A percentile compares a stretch with the other conserved stretches of the same genome.
These are phyloP conservation scores for Amphicarpaea edgeworthii DNA, from an alignment of 306 rosid genomes.

Conservation along the genomic window DNA sequence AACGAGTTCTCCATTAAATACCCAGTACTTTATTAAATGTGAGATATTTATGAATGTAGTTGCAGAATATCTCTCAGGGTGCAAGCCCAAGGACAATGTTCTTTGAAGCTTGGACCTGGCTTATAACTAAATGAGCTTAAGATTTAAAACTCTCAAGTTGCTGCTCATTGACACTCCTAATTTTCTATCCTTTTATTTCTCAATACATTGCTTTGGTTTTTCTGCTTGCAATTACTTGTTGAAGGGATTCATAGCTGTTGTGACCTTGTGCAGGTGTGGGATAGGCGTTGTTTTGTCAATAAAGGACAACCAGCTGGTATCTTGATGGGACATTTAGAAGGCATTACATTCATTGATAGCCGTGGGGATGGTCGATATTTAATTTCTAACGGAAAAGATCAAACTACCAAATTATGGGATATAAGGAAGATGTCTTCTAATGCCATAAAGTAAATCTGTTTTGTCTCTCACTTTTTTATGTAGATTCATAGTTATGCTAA, in stretches of 20 bases:
- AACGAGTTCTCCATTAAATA: slow-evolving; percentile 12
- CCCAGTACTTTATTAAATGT: slow-evolving; percentile 1
- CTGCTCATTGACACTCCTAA: neutral
- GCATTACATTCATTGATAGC: slow-evolving; percentile 85
- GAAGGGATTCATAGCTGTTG: slow-evolving; percentile 26
- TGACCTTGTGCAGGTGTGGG: slow-evolving; percentile 80
- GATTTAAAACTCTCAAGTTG: slow-evolving; percentile 11
- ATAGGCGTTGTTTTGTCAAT: slow-evolving; percentile 78
- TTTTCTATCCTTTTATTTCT: slow-evolving; percentile 17
- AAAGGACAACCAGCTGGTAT: slow-evolving; percentile 80
- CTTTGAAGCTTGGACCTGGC: slow-evolving; percentile 10
- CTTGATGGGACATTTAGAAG: slow-evolving; percentile 88
- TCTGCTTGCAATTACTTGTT: slow-evolving; percentile 29
- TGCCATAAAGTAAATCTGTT: slow-evolving; percentile 56
- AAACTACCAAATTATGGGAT: slow-evolving; percentile 94
- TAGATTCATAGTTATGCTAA: slow-evolving; percentile 9
- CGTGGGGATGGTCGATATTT: slow-evolving; percentile 93
- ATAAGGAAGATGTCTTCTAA: slow-evolving; percentile 80
- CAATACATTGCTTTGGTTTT: slow-evolving; percentile 36
- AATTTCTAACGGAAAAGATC: slow-evolving; percentile 94
- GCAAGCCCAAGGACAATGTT: slow-evolving; percentile 6
- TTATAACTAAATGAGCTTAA: neutral
- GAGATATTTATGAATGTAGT: neutral
- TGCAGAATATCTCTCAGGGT: slow-evolving; percentile 10
- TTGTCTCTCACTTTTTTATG: slow-evolving; percentile 20